A percentile compares a stretch with the other conserved stretches of the same genome.
These are phyloP conservation scores for Inga oerstediana DNA, from an alignment of 306 rosid species.

Conservation along the genomic window DNA sequence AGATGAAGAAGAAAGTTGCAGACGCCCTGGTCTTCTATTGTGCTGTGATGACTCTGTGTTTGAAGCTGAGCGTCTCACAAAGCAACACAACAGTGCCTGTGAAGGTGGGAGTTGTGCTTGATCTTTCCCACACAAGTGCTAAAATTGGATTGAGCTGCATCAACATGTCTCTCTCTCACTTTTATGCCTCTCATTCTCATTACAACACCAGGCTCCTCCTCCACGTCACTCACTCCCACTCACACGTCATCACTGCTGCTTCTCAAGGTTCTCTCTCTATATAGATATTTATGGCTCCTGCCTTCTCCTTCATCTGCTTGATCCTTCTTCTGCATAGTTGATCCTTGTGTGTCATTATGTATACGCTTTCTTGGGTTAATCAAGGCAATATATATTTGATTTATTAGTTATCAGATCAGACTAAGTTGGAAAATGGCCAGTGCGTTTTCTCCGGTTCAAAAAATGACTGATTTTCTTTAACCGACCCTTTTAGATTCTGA, in stretches of 20 bases:
- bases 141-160: conserved; percentile 42
- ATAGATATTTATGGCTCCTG: neutral
- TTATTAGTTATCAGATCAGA: neutral
- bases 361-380: neutral
- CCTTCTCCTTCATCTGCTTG: neutral
- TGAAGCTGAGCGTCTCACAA: neutral
- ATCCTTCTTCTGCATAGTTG: neutral
- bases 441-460: neutral
- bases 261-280: conserved; percentile 33
- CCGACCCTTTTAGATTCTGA: too few relatives aligned
- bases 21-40: neutral
- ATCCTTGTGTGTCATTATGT: neutral
- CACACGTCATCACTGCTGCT: conserved; percentile 26
- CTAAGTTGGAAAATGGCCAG: neutral
- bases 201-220: conserved; percentile 36
- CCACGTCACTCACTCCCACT: conserved; percentile 26
- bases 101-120: conserved; percentile 48
- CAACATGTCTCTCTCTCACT: conserved; percentile 38
- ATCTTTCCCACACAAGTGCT: conserved; percentile 24
- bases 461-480: too few relatives aligned
- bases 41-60: neutral
- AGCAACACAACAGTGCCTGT: conserved; percentile 31
- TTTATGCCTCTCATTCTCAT: conserved; percentile 34
- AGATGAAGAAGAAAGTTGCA: neutral
- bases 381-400: neutral